Percentiles rank a stretch among this genome's conserved stretches.
These are phyloP conservation scores for Eleusine indica DNA, from an alignment of 176 grass and related monocot species.

Conservation along the genomic window DNA sequence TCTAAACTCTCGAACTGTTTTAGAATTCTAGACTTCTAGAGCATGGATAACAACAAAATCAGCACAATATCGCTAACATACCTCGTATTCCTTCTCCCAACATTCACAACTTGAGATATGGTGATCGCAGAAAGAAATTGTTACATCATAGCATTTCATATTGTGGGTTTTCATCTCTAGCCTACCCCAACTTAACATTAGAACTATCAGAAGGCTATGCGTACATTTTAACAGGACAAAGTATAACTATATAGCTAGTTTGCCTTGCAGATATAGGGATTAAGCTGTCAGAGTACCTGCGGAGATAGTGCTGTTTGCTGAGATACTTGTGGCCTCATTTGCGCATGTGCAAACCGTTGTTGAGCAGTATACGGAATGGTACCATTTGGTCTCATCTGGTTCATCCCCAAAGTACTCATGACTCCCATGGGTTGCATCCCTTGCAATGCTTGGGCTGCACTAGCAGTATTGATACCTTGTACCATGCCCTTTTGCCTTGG, in stretches of 20 bases:
- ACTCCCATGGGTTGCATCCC: constrained; percentile 96
- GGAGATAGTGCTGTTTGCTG: constrained; percentile 78
- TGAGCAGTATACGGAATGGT: constrained; percentile 70
- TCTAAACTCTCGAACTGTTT: constrained; percentile 7
- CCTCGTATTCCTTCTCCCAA: constrained; percentile 12
- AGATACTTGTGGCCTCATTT: constrained; percentile 71
- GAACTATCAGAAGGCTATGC: neutral
- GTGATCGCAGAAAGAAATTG: constrained; percentile 21
- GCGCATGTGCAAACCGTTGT: constrained; percentile 74
- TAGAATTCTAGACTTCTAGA: neutral
- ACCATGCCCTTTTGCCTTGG: constrained; percentile 80
- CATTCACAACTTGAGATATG: neutral
- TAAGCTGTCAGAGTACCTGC: constrained; percentile 56
- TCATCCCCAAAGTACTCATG: constrained; percentile 73
- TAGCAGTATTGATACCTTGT: constrained; percentile 68
- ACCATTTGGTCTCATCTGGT: constrained; percentile 87
- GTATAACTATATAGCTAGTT: constrained; percentile 30
- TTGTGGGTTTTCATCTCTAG: neutral
- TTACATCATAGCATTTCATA: constrained; percentile 6
- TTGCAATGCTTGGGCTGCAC: constrained; percentile 71
- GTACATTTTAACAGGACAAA: constrained; percentile 9
- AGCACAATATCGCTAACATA: constrained; percentile 17
- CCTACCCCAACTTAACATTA: neutral
- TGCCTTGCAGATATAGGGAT: constrained; percentile 15
- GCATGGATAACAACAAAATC: neutral